These are phyloP conservation scores for Lyophyllum semitale DNA, from an alignment of 768 basidiomycete genomes.

Conservation along the genomic window DNA sequence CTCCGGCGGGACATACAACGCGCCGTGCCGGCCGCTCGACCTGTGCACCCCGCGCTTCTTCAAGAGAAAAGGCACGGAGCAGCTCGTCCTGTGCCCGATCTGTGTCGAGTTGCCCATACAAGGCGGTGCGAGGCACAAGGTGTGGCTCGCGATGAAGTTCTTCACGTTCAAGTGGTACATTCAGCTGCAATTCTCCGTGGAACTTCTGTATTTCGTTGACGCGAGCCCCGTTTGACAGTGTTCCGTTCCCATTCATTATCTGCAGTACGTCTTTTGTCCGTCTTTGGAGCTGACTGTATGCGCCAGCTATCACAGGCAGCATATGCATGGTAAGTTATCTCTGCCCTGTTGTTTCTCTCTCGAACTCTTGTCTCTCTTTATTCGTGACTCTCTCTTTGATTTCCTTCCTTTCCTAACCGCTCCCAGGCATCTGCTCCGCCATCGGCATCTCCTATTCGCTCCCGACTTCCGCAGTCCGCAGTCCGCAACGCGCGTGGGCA, in stretches of 20 bases:
- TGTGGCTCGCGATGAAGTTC: conserved; percentile 81
- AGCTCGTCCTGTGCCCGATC: conserved; percentile 78
- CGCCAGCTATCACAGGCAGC: conserved; percentile 80
- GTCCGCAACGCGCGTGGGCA: conserved; percentile 50
- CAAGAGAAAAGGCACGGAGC: conserved; percentile 64
- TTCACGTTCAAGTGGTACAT: conserved; percentile 81
- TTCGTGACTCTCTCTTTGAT: conserved; percentile 2
- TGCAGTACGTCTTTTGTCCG: not conserved
- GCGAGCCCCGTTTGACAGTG: conserved; percentile 18
- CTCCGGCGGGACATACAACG: conserved; percentile 59
- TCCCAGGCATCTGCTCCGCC: conserved; percentile 66
- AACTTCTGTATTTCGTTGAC: too few species aligned
- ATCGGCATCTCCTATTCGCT: conserved; percentile 78
- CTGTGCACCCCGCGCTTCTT: conserved; percentile 81
- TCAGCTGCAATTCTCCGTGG: not conserved
- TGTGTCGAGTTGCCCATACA: conserved; percentile 62
- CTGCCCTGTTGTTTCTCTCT: not conserved
- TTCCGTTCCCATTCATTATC: not conserved
- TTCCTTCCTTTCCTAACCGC: not conserved
- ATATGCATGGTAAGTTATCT: conserved; percentile 62
- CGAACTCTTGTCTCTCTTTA: not conserved
- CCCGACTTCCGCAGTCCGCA: conserved; percentile 57
- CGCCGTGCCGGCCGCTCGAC: conserved; percentile 61
- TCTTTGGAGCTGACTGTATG: not conserved
- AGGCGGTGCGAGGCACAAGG: conserved; percentile 61